Base-by-base conservation (phyloP, 305 asterid species). In the Solanum aculeatissimum region DNA sequence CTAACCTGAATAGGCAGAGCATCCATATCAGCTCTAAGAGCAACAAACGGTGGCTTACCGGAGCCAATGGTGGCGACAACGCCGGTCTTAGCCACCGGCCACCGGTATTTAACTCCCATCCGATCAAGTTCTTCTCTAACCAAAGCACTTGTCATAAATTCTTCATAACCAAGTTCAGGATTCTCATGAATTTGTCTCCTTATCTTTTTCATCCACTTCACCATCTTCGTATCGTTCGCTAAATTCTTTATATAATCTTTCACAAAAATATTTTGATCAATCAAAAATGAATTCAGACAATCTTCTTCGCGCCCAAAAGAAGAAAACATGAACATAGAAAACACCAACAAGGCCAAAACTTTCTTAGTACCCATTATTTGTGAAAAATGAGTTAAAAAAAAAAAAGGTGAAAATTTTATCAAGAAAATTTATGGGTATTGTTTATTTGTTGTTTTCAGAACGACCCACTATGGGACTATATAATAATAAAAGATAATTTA, bases 21-120 rank as follows among this genome's bases (percentile, higher is more conserved):
- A 83, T 91, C 94, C 92, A 91, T 89, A 66, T 91, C 94, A 18
- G 92, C 94, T 84, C 94, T 88, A 11, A 91, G 91, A 69, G 94
- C 94, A 32, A 91, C 92, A 83, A 90, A 90, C 5, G 94, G 94
- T 3, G 91, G 91, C 51, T 75, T 21, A 13, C 92, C 94, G 2
- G 90, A 86, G 7, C 94, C 94, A 9, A 91, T 25, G 82, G 88
- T 23, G 58, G 92, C 94, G 1, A 89, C 92, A 0, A 90, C 89
- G 21, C 94, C 94, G 0, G 94, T 91, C 35, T 87, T 80, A 4
- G 94, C 94, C 83, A 88, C 92, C 71, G 94, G 94, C 91, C 92
- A 91, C 45, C 86, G 88, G 84, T 86, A 91, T 0, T 23, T 65
- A 25, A 91, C 40, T 57, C 90, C 92, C 90, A 91, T 83, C 66